Conservation (phyloP, 1,139 yeast genomes). For the Suhomyces yuchorum region DNA sequence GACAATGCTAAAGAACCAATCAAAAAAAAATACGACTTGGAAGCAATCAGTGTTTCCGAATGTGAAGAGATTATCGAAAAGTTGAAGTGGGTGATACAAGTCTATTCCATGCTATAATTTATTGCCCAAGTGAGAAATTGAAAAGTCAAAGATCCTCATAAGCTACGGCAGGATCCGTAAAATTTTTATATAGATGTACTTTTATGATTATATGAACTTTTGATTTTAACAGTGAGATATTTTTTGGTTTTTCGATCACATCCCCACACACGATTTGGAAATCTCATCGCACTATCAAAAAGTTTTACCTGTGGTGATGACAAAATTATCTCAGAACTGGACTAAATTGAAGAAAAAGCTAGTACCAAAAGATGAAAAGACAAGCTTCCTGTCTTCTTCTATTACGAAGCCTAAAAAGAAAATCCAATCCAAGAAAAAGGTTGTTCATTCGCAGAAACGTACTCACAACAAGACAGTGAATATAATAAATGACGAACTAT, state of each 20-base stretch:
- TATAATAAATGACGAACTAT: neutral
- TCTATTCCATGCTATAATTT: slow-evolving; percentile 39
- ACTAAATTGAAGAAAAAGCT: slow-evolving; percentile 32
- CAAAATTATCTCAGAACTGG: slow-evolving; percentile 36
- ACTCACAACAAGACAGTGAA: neutral
- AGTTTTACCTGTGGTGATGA: slow-evolving; percentile 2
- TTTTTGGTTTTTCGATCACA: neutral
- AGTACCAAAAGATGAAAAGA: neutral
- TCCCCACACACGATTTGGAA: neutral
- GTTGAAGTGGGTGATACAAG: slow-evolving; percentile 54
- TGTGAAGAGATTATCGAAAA: slow-evolving; percentile 77
- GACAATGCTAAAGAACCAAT: slow-evolving; percentile 31
- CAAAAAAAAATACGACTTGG: slow-evolving; percentile 81
- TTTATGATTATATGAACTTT: neutral
- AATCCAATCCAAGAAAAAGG: neutral
- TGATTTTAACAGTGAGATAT: neutral
- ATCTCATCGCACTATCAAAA: slow-evolving; percentile 6
- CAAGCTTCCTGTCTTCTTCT: neutral
- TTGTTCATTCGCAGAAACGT: neutral
- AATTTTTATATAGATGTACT: neutral
- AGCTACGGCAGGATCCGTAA: slow-evolving; percentile 6
- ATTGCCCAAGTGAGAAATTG: too few species aligned
- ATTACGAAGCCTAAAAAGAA: neutral
- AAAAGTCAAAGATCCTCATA: neutral
- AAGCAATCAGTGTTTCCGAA: slow-evolving; percentile 63